Conservation (phyloP, 352 stramenopile species). For the Phytophthora sp. region DNA sequence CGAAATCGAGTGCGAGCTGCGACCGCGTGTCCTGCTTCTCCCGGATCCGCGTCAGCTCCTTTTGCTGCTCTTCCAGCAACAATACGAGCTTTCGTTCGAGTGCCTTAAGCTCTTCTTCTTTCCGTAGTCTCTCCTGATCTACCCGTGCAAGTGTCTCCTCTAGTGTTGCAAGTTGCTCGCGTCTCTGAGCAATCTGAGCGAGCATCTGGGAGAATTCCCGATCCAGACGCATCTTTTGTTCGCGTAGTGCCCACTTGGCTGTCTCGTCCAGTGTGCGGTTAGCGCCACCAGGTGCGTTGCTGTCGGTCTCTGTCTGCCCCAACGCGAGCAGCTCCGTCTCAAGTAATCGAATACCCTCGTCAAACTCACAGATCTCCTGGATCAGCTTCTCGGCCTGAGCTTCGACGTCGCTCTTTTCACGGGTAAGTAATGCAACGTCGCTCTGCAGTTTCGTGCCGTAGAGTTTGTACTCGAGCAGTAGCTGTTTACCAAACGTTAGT, state of each 20-base stretch:
- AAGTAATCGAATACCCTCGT: conserved; percentile 90
- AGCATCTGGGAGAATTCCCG: conserved; percentile 95
- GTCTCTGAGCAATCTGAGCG: conserved; percentile 92
- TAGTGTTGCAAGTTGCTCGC: conserved; percentile 84
- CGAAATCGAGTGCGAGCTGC: conserved; percentile 58
- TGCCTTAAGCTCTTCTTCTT: conserved; percentile 93
- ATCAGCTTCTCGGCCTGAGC: conserved; percentile 89
- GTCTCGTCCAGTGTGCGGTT: conserved; percentile 82
- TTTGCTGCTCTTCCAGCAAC: conserved; percentile 95
- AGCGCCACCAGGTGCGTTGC: conserved; percentile 40
- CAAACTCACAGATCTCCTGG: conserved; percentile 94
- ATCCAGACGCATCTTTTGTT: conserved; percentile 95
- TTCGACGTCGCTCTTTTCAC: conserved; percentile 91
- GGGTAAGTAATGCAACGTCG: conserved; percentile 90
- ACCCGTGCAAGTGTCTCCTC: conserved; percentile 90
- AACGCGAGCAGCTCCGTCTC: conserved; percentile 95
- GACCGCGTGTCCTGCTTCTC: conserved; percentile 55
- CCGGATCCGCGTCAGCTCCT: conserved; percentile 84
- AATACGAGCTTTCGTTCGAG: conserved; percentile 95
- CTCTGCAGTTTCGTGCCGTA: conserved; percentile 94
- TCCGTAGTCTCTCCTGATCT: conserved; percentile 86
- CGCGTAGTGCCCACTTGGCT: conserved; percentile 83
- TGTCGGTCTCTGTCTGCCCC: conserved; percentile 91
- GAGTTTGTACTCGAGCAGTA: conserved; percentile 96
- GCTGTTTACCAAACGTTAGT: conserved; percentile 95